Evolutionary conservation across 306 rosid genomes (phyloP).

Genomic region (Abrus pulchellus): DNA sequence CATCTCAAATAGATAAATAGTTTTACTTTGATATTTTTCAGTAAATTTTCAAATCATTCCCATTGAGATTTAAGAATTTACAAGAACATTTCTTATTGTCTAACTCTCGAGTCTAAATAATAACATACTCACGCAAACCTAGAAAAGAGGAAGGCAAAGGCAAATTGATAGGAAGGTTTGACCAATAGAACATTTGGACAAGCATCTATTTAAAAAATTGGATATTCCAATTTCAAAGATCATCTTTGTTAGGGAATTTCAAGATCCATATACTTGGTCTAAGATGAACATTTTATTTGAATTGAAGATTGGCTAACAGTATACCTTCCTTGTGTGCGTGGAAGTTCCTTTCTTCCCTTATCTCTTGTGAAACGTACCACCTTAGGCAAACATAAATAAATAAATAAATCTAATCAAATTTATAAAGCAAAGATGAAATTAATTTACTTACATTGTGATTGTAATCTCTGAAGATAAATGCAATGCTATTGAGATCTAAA

Average conservation of each 20-base stretch:
- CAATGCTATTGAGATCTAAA: constrained; percentile 46
- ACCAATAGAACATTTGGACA: constrained; percentile 32
- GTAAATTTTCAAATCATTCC: no score
- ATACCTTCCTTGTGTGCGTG: constrained; percentile 26
- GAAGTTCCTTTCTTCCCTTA: constrained; percentile 41
- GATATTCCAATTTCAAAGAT: constrained; percentile 36
- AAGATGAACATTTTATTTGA: constrained; percentile 30
- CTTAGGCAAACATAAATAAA: constrained; percentile 34
- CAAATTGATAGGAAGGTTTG: constrained; percentile 23
- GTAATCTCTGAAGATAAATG: constrained; percentile 23
- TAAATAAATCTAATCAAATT: neutral
- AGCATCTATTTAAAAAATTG: neutral
- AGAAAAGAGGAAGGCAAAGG: constrained; percentile 5
- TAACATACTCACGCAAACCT: neutral
- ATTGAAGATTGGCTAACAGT: constrained; percentile 43
- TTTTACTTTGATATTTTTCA: no score
- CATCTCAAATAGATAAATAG: no score
- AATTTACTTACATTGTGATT: neutral
- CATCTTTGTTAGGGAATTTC: constrained; percentile 26
- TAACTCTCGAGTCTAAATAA: neutral
- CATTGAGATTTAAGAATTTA: no score
- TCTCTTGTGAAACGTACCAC: constrained; percentile 33
- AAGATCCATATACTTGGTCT: constrained; percentile 31
- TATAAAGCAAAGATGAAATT: constrained; percentile 9
- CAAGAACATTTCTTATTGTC: no score